phyloP scores from a whole-genome alignment of 495 filamentous ascomycete species.

The Tuber borchii region DNA sequence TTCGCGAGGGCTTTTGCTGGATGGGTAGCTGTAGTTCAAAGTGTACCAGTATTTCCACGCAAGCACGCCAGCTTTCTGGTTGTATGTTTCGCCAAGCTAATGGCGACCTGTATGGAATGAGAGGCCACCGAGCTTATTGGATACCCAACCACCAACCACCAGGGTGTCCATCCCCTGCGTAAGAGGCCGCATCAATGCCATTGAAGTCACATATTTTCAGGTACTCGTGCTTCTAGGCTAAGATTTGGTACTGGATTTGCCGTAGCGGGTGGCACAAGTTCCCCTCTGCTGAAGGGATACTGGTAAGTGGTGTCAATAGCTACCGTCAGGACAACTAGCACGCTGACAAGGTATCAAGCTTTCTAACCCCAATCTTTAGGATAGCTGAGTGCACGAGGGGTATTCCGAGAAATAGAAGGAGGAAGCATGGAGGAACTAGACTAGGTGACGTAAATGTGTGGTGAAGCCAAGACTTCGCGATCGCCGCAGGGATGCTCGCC shows the following conservation, averaged over 20 bases:
- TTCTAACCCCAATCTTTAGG: no score
- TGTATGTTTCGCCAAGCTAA: neutral
- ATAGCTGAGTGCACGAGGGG: neutral
- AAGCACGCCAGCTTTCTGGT: neutral
- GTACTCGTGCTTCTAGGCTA: neutral
- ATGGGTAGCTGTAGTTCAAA: neutral
- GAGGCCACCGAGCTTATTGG: neutral
- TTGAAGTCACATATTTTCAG: neutral
- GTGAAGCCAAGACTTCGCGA: neutral
- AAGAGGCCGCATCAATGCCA: neutral
- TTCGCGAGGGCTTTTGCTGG: no score
- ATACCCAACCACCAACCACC: neutral
- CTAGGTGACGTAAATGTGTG: neutral
- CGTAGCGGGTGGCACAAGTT: no score
- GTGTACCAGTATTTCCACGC: neutral
- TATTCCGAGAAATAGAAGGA: neutral
- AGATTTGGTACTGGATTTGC: no score
- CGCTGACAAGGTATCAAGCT: no score
- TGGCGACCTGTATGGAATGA: neutral
- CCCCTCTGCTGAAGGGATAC: no score
- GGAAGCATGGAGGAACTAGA: neutral
- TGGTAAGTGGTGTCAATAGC: no score
- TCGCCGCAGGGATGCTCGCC: neutral
- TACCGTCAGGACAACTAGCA: no score
- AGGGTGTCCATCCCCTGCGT: neutral